These are phyloP conservation scores for Exophiala oligosperma DNA, from an alignment of 2,329 filamentous ascomycete genomes.

Conservation along the genomic window DNA sequence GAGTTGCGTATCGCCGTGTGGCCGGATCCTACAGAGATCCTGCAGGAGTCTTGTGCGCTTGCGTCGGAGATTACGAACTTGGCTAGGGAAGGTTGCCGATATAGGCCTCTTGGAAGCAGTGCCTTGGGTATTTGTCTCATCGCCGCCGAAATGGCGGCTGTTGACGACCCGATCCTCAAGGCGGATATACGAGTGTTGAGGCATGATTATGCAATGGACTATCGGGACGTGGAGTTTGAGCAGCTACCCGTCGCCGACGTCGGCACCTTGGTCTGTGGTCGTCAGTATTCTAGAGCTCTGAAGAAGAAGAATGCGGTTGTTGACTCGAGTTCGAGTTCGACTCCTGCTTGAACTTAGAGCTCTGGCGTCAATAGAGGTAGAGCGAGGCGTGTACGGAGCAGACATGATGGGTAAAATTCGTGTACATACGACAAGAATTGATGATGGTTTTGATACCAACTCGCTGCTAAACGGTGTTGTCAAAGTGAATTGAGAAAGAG, in stretches of 20 bases:
- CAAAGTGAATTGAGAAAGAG: too few relatives aligned
- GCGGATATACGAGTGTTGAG: not conserved
- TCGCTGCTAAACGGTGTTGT: too few relatives aligned
- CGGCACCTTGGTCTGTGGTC: constrained; percentile 4
- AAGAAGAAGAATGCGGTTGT: not conserved
- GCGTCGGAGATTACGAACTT: constrained; percentile 2
- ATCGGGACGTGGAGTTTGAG: not conserved
- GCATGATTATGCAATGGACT: constrained; percentile 6
- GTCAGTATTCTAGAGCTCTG: not conserved
- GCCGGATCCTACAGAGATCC: not conserved
- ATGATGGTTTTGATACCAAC: too few relatives aligned
- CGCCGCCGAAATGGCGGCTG: constrained; percentile 4
- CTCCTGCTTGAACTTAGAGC: too few relatives aligned
- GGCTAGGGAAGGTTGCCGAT: not conserved
- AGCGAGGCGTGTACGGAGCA: too few relatives aligned
- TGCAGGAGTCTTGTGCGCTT: constrained; percentile 6
- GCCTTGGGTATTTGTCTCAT: constrained; percentile 5
- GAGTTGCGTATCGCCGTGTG: constrained; percentile 8
- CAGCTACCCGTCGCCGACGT: too few relatives aligned
- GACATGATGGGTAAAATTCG: too few relatives aligned
- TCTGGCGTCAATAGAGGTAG: too few relatives aligned
- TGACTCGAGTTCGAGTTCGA: too few relatives aligned
- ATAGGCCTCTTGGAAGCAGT: constrained; percentile 7
- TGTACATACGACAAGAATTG: too few relatives aligned
- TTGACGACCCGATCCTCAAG: not conserved